Evolutionary conservation across 192 early-diverging fungal genomes (phyloP), one percentile per base, ranked within the genome.

Genomic region (Coemansia brasiliensis): DNA sequence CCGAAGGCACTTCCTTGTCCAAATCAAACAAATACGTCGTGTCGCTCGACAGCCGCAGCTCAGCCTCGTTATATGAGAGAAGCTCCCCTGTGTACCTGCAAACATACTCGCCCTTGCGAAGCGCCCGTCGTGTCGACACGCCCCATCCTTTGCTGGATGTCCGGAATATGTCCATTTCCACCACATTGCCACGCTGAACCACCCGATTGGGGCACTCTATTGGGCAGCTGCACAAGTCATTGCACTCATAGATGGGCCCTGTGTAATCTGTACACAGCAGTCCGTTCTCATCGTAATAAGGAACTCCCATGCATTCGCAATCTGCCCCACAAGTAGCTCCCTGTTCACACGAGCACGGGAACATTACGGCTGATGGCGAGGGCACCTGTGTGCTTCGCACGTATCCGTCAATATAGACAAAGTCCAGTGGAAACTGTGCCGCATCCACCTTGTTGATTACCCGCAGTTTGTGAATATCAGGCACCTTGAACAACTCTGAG

Each of bases 41-140:
- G 51, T 69, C 26, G n/a, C 40, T 51, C 10, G 52, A 44, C 13
- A 51, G 32, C 13, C 86, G 91, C 10, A 88, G 66, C 53, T 90
- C 67, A 50, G 96, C 93, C 55, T 90, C 88, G 16, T 72, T 49
- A 22, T 81, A 81, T 15, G 94, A 75, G n/a, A 99, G 83, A 1
- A 99, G 88, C 70, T 98, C 96, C 29, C 97, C 97, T 17, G 90
- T 86, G 76, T 99, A 99, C 49, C 97, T 90, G 72, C 94, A 92
- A n/a, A 99, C 85, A 68, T 94, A 98, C 12, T 85, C 75, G 55
- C 90, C 89, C 32, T 60, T 61, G 21, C 52, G 51, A 21, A 80
- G 58, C 4, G 13, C 12, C 41, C 24, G 27, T 27, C 60, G 63
- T n/a, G 80, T 63, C 20, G 56, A 24, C 0, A 62, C 80, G 4